These are phyloP conservation scores for Terfezia claveryi DNA, from an alignment of 495 filamentous ascomycete genomes.

Conservation along the genomic window DNA sequence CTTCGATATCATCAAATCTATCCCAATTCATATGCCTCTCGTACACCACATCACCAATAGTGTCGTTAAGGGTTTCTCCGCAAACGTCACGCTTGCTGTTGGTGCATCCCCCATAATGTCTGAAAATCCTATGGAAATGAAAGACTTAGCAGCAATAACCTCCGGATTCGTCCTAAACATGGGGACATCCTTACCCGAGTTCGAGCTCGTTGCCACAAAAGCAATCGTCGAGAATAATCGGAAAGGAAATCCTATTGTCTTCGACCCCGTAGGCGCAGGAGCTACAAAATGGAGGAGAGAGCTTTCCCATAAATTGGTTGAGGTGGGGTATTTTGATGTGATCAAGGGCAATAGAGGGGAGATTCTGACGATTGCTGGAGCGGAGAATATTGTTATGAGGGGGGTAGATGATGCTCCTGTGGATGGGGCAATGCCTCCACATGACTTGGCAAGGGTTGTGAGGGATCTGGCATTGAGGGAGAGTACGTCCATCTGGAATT, in stretches of 20 bases:
- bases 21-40: constrained; percentile 43
- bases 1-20: constrained; percentile 12
- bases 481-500: not conserved
- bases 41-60: constrained; percentile 91
- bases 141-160: constrained; percentile 43
- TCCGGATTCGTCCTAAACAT: constrained; percentile 73
- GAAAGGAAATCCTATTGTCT: constrained; percentile 48
- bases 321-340: constrained; percentile 53
- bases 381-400: constrained; percentile 22
- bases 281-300: constrained; percentile 53
- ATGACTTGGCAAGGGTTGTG: not conserved
- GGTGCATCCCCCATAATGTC: constrained; percentile 91
- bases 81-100: constrained; percentile 65
- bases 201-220: constrained; percentile 34
- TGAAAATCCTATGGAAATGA: constrained; percentile 61
- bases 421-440: not conserved
- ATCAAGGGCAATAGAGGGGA: constrained; percentile 94
- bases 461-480: not conserved
- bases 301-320: constrained; percentile 50
- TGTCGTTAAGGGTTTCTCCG: constrained; percentile 81
- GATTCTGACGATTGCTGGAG: constrained; percentile 42
- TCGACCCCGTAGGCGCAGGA: constrained; percentile 81
- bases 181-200: constrained; percentile 64
- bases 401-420: constrained; percentile 64
- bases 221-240: constrained; percentile 60